Percentiles rank a stretch among this genome's conserved stretches.
Conservation (phyloP, 2,329 filamentous ascomycete species). For the Colletotrichum godetiae region DNA sequence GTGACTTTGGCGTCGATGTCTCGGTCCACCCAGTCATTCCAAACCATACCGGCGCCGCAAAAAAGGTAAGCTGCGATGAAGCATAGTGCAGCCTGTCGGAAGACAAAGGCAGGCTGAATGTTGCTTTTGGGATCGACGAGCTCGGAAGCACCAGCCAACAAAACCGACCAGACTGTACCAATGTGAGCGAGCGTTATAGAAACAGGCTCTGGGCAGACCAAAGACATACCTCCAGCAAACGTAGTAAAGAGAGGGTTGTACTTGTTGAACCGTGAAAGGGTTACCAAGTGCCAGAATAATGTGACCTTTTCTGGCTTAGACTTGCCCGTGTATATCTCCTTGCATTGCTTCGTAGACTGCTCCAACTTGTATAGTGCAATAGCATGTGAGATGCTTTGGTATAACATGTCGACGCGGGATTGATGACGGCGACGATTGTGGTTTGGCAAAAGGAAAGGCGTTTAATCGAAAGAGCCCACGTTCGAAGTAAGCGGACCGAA, state of each 20-base stretch:
- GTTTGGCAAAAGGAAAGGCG: background rate
- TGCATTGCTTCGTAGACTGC: slow-evolving; percentile 22
- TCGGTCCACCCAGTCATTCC: slow-evolving; percentile 45
- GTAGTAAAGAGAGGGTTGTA: slow-evolving; percentile 33
- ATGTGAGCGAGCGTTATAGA: slow-evolving; percentile 16
- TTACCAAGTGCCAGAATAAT: slow-evolving; percentile 25
- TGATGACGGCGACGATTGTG: slow-evolving; percentile 2
- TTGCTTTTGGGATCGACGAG: slow-evolving; percentile 6
- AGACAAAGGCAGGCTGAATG: slow-evolving; percentile 35
- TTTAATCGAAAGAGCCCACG: background rate
- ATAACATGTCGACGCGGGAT: background rate
- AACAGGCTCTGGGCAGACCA: background rate
- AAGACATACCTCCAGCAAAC: slow-evolving; percentile 27
- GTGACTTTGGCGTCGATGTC: slow-evolving; percentile 43
- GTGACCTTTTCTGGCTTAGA: slow-evolving; percentile 29
- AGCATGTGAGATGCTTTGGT: slow-evolving; percentile 18
- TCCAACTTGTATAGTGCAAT: slow-evolving; percentile 19
- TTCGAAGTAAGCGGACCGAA: slow-evolving; percentile 11
- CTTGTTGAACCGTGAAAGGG: slow-evolving; percentile 31
- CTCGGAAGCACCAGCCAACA: slow-evolving; percentile 30
- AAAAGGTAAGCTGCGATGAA: slow-evolving; percentile 41
- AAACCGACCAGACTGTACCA: slow-evolving; percentile 29
- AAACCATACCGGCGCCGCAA: slow-evolving; percentile 45
- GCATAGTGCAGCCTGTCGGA: slow-evolving; percentile 39
- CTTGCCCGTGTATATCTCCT: slow-evolving; percentile 25